Conservation (phyloP, 2,329 filamentous ascomycete genomes). For the Endoconidiophora polonica region DNA sequence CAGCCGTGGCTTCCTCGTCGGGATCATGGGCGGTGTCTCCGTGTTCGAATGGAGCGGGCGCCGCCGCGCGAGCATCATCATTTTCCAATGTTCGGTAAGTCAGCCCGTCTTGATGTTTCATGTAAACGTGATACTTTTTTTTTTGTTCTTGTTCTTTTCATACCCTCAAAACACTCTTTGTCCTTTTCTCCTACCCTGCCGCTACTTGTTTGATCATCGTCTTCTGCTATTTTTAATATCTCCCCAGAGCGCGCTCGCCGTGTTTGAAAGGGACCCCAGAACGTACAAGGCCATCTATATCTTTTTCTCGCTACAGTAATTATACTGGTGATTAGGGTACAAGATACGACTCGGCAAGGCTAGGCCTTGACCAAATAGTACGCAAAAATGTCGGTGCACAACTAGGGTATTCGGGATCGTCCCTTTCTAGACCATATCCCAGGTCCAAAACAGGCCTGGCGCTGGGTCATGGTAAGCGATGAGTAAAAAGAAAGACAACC, state of each 20-base stretch:
- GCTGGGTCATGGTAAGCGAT: no score
- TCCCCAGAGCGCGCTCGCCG: neutral
- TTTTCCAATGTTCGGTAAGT: conserved; percentile 10
- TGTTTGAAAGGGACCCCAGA: neutral
- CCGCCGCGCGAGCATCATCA: conserved; percentile 7
- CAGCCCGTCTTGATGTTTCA: neutral
- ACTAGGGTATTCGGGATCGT: no score
- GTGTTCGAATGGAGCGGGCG: neutral
- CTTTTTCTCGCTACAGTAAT: no score
- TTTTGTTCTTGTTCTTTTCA: neutral
- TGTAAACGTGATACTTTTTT: neutral
- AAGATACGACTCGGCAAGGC: no score
- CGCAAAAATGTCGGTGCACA: no score
- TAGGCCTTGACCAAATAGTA: no score
- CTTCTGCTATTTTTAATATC: neutral
- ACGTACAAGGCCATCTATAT: no score
- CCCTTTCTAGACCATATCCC: no score
- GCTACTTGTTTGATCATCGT: conserved; percentile 4
- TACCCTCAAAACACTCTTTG: neutral
- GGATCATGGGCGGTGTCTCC: conserved; percentile 6
- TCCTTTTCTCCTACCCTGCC: neutral
- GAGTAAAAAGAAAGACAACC: no score
- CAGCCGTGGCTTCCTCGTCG: conserved; percentile 2
- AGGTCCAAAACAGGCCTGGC: no score
- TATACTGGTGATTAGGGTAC: no score